phyloP scores from a whole-genome alignment of 1,284 basidiomycete genomes.

The Microbotryomycetes sp. region DNA sequence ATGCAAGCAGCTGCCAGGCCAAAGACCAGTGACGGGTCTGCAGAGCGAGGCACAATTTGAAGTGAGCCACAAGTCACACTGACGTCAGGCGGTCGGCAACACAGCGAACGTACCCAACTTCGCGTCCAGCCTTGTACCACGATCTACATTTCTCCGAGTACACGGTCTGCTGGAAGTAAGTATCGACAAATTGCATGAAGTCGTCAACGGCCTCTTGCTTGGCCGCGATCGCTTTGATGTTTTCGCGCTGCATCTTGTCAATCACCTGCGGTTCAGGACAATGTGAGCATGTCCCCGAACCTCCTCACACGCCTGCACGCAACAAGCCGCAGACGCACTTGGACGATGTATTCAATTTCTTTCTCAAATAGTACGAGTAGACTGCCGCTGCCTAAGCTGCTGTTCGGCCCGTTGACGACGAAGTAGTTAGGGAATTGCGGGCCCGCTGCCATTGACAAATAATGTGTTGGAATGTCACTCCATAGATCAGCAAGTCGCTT shows the following conservation, averaged over 20 bases:
- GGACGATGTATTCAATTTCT: conserved; percentile 49
- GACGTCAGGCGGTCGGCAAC: too few relatives aligned
- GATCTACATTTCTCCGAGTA: conserved; percentile 56
- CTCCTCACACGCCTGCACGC: conserved; percentile 36
- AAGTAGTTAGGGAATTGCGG: conserved; percentile 53
- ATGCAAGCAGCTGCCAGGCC: conserved; percentile 56
- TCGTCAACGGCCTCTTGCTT: conserved; percentile 54
- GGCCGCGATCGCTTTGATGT: conserved; percentile 42
- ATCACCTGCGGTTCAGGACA: conserved; percentile 51
- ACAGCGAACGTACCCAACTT: not conserved
- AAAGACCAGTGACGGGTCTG: conserved; percentile 55
- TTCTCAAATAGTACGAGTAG: conserved; percentile 53
- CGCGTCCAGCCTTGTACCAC: conserved; percentile 59
- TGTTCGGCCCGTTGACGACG: conserved; percentile 52
- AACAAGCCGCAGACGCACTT: conserved; percentile 6
- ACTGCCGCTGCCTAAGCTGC: conserved; percentile 51
- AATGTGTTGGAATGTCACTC: conserved; percentile 52
- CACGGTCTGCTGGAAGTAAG: conserved; percentile 49
- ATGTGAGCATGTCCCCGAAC: conserved; percentile 9
- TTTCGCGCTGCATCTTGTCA: conserved; percentile 56
- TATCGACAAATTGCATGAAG: conserved; percentile 52
- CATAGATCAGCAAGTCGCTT: conserved; percentile 50
- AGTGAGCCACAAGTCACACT: not conserved
- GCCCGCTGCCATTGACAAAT: conserved; percentile 53
- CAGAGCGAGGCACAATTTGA: conserved; percentile 17